Percentiles rank a stretch among this genome's conserved stretches.
Conservation (phyloP, 805 yeast genomes). For the Sugiyamaella marilandica region DNA sequence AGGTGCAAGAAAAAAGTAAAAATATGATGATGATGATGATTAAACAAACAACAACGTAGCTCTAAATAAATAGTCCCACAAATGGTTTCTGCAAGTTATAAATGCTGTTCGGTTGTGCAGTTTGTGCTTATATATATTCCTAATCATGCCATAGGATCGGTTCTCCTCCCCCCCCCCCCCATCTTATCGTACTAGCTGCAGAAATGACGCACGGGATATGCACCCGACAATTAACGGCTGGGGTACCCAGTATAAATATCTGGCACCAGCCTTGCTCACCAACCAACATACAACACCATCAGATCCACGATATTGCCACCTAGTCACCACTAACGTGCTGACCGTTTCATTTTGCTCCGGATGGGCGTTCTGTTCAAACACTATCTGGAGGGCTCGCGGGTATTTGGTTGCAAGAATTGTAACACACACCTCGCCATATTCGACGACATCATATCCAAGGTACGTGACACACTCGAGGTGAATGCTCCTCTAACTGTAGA, state of each 20-base stretch:
- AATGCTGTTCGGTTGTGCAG: no score
- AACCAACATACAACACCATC: background rate
- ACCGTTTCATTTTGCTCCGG: background rate
- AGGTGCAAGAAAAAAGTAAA: no score
- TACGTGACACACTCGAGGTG: background rate
- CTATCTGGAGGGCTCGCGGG: slow-evolving; percentile 33
- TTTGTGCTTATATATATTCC: no score
- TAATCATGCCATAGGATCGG: no score
- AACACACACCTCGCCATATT: slow-evolving; percentile 39
- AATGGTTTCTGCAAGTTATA: no score
- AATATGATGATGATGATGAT: no score
- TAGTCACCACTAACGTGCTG: background rate
- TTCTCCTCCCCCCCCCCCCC: no score
- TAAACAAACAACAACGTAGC: no score
- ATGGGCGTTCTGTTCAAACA: slow-evolving; percentile 49
- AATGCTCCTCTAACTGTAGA: slow-evolving; percentile 16
- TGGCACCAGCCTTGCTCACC: background rate
- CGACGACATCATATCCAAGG: slow-evolving; percentile 37
- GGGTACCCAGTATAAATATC: background rate
- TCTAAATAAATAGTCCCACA: no score
- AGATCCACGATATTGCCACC: background rate
- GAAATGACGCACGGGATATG: background rate
- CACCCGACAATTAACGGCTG: background rate
- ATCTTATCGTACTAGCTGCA: background rate
- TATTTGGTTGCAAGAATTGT: slow-evolving; percentile 40